phyloP scores from a whole-genome alignment of 768 basidiomycete species.

The Gloeopeniophorella convolvens region DNA sequence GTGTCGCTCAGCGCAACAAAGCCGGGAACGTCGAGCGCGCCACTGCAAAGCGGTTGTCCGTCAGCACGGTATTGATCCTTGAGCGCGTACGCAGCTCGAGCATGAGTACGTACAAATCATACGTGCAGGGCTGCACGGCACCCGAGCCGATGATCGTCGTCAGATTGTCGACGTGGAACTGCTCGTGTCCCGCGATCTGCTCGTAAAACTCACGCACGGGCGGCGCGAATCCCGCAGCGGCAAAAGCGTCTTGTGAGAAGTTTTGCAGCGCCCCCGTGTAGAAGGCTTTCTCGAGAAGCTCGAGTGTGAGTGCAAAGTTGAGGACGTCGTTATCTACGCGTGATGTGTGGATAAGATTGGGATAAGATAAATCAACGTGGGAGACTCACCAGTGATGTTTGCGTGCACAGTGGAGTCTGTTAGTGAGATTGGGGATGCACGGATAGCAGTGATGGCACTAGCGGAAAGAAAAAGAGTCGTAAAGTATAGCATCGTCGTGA shows the following conservation, averaged over 20 bases:
- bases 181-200: conserved; percentile 51
- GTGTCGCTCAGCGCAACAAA: conserved; percentile 41
- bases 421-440: too few species aligned
- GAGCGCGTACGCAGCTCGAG: not conserved
- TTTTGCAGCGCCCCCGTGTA: conserved; percentile 39
- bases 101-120: conserved; percentile 42
- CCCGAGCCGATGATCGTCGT: conserved; percentile 37
- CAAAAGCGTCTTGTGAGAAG: conserved; percentile 41
- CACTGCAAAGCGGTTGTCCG: too few species aligned
- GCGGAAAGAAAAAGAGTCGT: too few species aligned
- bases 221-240: conserved; percentile 38
- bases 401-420: too few species aligned
- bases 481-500: too few species aligned
- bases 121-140: conserved; percentile 48
- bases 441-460: too few species aligned
- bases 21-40: conserved; percentile 35
- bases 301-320: conserved; percentile 43
- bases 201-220: conserved; percentile 45
- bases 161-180: conserved; percentile 48
- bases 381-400: not conserved
- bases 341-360: too few species aligned
- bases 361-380: not conserved
- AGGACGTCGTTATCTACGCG: conserved; percentile 28
- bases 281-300: conserved; percentile 42
- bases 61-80: too few species aligned